phyloP scores from a whole-genome alignment of 1,284 basidiomycete genomes.

The Phellinidium pouzarii region DNA sequence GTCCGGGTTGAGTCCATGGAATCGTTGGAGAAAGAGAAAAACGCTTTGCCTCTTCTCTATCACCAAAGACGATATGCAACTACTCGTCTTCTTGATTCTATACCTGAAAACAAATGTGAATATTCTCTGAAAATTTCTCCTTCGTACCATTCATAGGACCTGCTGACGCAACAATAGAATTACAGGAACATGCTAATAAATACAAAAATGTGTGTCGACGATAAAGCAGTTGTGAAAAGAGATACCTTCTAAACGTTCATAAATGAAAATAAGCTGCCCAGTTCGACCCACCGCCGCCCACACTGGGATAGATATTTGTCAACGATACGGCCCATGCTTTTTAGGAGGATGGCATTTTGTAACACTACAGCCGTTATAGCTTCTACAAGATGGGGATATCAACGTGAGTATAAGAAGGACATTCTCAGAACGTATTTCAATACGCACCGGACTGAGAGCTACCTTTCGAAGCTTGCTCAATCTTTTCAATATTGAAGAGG shows the following conservation, averaged over 20 bases:
- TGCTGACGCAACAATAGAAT: conserved; percentile 5
- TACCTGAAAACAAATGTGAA: conserved; percentile 11
- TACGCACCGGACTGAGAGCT: conserved; percentile 44
- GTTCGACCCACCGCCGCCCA: conserved; percentile 82
- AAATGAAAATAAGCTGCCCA: conserved; percentile 71
- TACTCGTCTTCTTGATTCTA: conserved; percentile 19
- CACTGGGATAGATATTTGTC: conserved; percentile 78
- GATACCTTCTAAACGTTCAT: conserved; percentile 51
- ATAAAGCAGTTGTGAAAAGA: background rate
- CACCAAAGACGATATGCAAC: conserved; percentile 40
- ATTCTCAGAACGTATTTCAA: conserved; percentile 7
- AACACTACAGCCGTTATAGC: conserved; percentile 44
- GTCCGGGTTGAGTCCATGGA: conserved; percentile 34
- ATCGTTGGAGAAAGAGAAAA: conserved; percentile 13
- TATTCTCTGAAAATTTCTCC: conserved; percentile 8
- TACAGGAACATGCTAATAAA: conserved; percentile 15
- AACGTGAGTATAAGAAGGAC: conserved; percentile 9
- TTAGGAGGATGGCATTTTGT: conserved; percentile 47
- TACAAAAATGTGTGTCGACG: conserved; percentile 1
- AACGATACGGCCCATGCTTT: conserved; percentile 48
- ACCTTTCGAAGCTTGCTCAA: conserved; percentile 44
- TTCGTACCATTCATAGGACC: background rate
- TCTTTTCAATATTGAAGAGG: conserved; percentile 72
- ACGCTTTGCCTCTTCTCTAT: conserved; percentile 38
- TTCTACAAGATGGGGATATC: conserved; percentile 34